These are phyloP conservation scores for Diatrype stigma DNA, from an alignment of 2,329 filamentous ascomycete species.

Conservation along the genomic window DNA sequence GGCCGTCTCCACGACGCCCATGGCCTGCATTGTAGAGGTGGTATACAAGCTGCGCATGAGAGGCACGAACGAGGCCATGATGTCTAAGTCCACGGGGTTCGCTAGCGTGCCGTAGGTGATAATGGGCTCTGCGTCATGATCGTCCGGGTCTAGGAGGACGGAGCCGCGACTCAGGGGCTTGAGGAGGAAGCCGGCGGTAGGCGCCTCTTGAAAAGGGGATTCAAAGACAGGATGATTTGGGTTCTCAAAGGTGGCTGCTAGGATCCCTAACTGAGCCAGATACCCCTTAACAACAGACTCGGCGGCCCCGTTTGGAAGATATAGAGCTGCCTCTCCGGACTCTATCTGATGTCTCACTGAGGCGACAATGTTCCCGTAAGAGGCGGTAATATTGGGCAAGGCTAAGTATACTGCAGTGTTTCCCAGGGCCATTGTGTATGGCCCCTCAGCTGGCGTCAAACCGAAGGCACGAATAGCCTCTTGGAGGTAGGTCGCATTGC, in stretches of 20 bases:
- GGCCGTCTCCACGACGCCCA: slow-evolving; percentile 23
- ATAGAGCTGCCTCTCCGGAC: background rate
- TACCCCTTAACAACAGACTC: background rate
- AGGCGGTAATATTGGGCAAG: slow-evolving; percentile 14
- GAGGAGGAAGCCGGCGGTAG: slow-evolving; percentile 20
- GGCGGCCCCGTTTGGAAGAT: background rate
- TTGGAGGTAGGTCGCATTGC: slow-evolving; percentile 27
- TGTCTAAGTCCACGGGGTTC: slow-evolving; percentile 33
- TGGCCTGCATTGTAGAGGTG: slow-evolving; percentile 23
- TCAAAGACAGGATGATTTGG: slow-evolving; percentile 26
- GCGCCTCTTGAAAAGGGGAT: slow-evolving; percentile 22
- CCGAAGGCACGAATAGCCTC: slow-evolving; percentile 27
- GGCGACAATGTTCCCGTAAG: slow-evolving; percentile 18
- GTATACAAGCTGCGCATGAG: slow-evolving; percentile 25
- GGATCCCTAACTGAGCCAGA: slow-evolving; percentile 17
- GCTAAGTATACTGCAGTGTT: slow-evolving; percentile 26
- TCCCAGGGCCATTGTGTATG: slow-evolving; percentile 32
- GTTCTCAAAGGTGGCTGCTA: slow-evolving; percentile 13
- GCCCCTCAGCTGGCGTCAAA: slow-evolving; percentile 28
- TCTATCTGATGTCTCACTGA: slow-evolving; percentile 10
- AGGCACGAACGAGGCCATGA: slow-evolving; percentile 28
- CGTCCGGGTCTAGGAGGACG: slow-evolving; percentile 20
- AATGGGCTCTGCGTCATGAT: slow-evolving; percentile 23
- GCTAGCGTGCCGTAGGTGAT: slow-evolving; percentile 31
- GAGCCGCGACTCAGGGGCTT: slow-evolving; percentile 33